phyloP scores from a whole-genome alignment of 2,329 filamentous ascomycete species.

The Sarocladium oryzae region DNA sequence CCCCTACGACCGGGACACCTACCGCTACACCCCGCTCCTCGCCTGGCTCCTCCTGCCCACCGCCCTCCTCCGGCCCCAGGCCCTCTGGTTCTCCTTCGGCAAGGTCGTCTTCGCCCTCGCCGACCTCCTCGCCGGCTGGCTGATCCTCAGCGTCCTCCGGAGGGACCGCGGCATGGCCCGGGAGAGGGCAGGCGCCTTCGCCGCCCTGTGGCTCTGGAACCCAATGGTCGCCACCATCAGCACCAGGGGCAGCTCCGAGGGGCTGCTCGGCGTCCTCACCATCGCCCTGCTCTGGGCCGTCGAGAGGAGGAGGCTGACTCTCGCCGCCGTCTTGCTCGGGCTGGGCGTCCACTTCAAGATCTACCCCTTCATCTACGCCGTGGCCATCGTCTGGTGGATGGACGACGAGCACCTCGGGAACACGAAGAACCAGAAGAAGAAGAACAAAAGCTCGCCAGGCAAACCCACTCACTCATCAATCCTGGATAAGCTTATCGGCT shows the following conservation, averaged over 20 bases:
- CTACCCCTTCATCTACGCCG: conserved; percentile 93
- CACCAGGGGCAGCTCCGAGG: conserved; percentile 90
- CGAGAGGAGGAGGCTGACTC: conserved; percentile 48
- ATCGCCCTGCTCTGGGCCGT: conserved; percentile 79
- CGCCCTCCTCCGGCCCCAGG: conserved; percentile 44
- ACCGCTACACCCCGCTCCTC: conserved; percentile 91
- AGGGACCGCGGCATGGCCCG: conserved; percentile 36
- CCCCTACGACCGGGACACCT: conserved; percentile 87
- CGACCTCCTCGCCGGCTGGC: conserved; percentile 78
- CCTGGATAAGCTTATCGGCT: conserved; percentile 25
- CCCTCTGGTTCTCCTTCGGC: conserved; percentile 69
- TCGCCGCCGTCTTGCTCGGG: conserved; percentile 73
- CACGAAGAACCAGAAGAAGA: too few species aligned
- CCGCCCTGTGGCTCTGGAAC: conserved; percentile 88
- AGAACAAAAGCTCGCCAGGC: too few species aligned
- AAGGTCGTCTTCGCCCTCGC: conserved; percentile 80
- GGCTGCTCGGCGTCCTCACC: conserved; percentile 78
- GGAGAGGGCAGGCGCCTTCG: conserved; percentile 62
- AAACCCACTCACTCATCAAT: conserved; percentile 10
- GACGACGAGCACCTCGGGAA: conserved; percentile 44
- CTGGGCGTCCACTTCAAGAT: conserved; percentile 96
- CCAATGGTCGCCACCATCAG: conserved; percentile 98
- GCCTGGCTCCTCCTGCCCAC: conserved; percentile 89
- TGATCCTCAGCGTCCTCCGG: conserved; percentile 46
- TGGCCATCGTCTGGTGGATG: conserved; percentile 75